phyloP scores from a whole-genome alignment of 2,329 filamentous ascomycete species.

The Tolypocladium endophyticum region DNA sequence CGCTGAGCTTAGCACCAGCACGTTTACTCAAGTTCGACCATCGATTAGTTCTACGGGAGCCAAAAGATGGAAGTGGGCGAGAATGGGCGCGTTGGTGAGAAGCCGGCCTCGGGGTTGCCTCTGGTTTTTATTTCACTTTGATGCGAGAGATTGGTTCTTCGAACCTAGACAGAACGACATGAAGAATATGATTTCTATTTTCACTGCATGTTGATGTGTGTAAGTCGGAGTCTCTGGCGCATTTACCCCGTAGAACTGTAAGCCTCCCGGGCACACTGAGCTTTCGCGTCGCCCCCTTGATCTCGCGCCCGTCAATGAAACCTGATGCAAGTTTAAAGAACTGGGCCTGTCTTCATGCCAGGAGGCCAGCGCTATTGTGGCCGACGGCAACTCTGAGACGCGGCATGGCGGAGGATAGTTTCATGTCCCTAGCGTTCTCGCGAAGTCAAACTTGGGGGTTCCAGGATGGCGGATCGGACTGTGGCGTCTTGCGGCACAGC shows the following conservation, averaged over 20 bases:
- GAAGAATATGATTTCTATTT: neutral
- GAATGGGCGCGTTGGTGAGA: neutral
- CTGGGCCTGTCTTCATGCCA: neutral
- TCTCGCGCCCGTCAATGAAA: neutral
- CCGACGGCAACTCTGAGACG: neutral
- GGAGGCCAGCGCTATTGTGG: neutral
- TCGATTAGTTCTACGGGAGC: neutral
- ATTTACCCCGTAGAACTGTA: neutral
- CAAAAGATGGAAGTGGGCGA: neutral
- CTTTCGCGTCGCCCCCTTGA: neutral
- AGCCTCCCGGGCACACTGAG: neutral
- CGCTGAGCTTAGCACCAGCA: neutral
- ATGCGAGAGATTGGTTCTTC: neutral
- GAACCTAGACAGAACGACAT: neutral
- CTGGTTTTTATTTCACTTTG: neutral
- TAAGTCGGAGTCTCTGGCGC: neutral
- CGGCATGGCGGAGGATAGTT: neutral
- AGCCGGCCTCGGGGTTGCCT: neutral
- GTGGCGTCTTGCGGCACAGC: neutral
- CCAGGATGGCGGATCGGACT: neutral
- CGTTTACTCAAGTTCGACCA: neutral
- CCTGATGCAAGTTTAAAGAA: neutral
- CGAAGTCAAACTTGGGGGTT: neutral
- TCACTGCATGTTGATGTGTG: neutral
- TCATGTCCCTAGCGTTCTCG: neutral